Base-by-base conservation (phyloP, 2,329 filamentous ascomycete species). In the Thermoascus crustaceus region DNA sequence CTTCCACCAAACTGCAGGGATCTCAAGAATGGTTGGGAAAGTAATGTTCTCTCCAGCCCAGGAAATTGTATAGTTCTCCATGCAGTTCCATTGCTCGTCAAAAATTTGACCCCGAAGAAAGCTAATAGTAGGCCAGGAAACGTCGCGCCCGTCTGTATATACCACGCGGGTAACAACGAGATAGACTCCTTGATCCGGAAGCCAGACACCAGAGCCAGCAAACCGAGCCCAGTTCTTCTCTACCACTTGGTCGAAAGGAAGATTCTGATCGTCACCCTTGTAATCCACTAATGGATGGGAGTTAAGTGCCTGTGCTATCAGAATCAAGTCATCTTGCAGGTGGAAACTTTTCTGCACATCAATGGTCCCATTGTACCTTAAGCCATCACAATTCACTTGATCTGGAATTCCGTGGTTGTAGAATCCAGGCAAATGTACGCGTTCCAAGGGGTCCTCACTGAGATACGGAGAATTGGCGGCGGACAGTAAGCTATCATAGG, bases 21-120 rank as follows among this genome's bases (percentile, higher is more conserved):
- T 40, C 26, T 49, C 44, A 23, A 51, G 44, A 5, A 49, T 40
- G 24, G 39, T 29, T 5, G 48, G 48, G 30, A 51, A 51, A 9
- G 30, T 41, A 17, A 50, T 37, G 8, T 18, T 17, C 32, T 47
- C 35, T 13, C 40, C 46, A 18, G 38, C 33, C 47, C 48, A 51
- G 14, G 45, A 35, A 7, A 51, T 39, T 10, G 40, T 46, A 38
- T 49, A 45, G 24, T 46, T 42, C 11, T 42, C 38, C 41, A 47
- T 32, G 27, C 44, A 43, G 25, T 47, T 43, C 50, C 50, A 53
- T 17, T 50, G 32, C 17, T 39, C 30, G 29, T 47, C 45, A 27
- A 46, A 50, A 4, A 53, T 29, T 30, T 50, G 50, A 8, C 40
- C 50, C 25, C 47, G 37, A 10, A 52, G 32, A 31, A 53, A 53